Percentiles rank a stretch among this genome's conserved stretches.
Conservation (phyloP, 768 basidiomycete genomes). For the Tylopilus intermedius region DNA sequence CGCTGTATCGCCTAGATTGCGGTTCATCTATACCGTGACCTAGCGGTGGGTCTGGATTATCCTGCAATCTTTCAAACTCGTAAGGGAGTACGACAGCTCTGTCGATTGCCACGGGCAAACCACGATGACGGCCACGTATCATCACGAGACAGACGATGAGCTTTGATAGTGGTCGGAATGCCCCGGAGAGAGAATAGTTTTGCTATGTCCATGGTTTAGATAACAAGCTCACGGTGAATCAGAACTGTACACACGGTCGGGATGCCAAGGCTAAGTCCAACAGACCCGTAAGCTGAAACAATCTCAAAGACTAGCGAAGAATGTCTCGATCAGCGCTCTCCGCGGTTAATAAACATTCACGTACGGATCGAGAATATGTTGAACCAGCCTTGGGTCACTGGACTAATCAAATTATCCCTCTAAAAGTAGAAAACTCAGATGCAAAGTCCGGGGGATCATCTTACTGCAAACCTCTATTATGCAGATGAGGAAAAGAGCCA, state of each 20-base stretch:
- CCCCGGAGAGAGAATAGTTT: slow-evolving; percentile 78
- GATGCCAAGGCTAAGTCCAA: slow-evolving; percentile 87
- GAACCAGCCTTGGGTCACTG: slow-evolving; percentile 61
- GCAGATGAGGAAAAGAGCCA: slow-evolving; percentile 84
- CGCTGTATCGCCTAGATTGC: slow-evolving; percentile 4
- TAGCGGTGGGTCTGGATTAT: slow-evolving; percentile 5
- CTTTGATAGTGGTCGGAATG: slow-evolving; percentile 77
- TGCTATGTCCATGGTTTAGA: slow-evolving; percentile 40
- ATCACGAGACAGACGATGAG: slow-evolving; percentile 84
- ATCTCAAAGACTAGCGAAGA: slow-evolving; percentile 69
- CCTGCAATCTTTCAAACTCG: slow-evolving; percentile 44
- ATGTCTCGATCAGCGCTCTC: neutral
- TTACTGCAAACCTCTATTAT: slow-evolving; percentile 73
- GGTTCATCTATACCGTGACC: slow-evolving; percentile 8
- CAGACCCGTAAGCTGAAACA: slow-evolving; percentile 82
- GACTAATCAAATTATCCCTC: slow-evolving; percentile 56
- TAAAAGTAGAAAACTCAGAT: slow-evolving; percentile 26
- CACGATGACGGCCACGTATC: slow-evolving; percentile 90
- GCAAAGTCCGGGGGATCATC: neutral
- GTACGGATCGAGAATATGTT: slow-evolving; percentile 75
- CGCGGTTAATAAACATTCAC: slow-evolving; percentile 22
- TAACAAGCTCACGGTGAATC: neutral
- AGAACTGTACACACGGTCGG: slow-evolving; percentile 51
- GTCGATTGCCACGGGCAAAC: slow-evolving; percentile 83
- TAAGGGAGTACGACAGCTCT: slow-evolving; percentile 78